Conservation (phyloP, 495 filamentous ascomycete species). For the Aspergillus saccharolyticus region DNA sequence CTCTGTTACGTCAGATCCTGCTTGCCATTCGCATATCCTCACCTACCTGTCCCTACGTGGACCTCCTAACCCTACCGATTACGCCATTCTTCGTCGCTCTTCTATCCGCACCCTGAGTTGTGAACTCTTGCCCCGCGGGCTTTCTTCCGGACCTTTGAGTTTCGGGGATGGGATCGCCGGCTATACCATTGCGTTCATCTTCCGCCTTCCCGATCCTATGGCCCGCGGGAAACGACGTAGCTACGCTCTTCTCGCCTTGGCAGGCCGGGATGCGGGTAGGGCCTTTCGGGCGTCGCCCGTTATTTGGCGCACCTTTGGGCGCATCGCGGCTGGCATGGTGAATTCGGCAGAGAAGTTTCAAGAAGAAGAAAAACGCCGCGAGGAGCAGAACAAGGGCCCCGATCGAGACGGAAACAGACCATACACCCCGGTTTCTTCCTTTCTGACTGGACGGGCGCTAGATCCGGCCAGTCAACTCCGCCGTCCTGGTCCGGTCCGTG, state of each 20-base stretch:
- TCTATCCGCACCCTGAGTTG: conserved; percentile 82
- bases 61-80: conserved; percentile 68
- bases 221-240: conserved; percentile 80
- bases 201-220: conserved; percentile 81
- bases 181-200: conserved; percentile 90
- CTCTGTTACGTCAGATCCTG: conserved; percentile 42
- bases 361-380: conserved; percentile 42
- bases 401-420: conserved; percentile 25
- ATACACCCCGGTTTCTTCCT: conserved; percentile 57
- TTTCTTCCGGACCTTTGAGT: conserved; percentile 72
- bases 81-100: conserved; percentile 76
- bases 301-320: conserved; percentile 69
- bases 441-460: conserved; percentile 55
- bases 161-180: conserved; percentile 80
- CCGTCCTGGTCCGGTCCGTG: conserved; percentile 53
- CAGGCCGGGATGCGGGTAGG: conserved; percentile 61
- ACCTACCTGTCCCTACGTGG: conserved; percentile 85
- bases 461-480: conserved; percentile 54
- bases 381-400: conserved; percentile 33
- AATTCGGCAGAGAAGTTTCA: conserved; percentile 53
- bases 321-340: conserved; percentile 71
- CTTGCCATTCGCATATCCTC: conserved; percentile 70
- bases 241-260: conserved; percentile 83
- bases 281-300: conserved; percentile 71
- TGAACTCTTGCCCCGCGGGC: conserved; percentile 74